Percentiles rank a stretch among this genome's conserved stretches.
phyloP scores from a whole-genome alignment of 371 early-diverging fungal species.

The Haplosporangium sp. region DNA sequence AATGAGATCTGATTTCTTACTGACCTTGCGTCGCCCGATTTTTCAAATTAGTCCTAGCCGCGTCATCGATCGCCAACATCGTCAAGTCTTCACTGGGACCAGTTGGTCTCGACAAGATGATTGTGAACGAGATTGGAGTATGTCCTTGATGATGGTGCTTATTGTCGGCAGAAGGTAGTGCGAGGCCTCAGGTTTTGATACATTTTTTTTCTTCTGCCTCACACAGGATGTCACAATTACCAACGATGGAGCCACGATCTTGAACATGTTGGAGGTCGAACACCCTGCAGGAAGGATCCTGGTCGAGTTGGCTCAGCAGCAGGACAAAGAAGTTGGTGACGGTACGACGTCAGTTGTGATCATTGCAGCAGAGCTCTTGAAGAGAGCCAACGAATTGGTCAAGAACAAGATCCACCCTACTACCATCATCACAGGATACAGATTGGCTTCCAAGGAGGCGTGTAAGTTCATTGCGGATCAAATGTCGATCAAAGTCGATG shows the following conservation, averaged over 20 bases:
- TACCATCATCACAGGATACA: conserved; percentile 98
- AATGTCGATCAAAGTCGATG: conserved; percentile 94
- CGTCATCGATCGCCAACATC: conserved; percentile 95
- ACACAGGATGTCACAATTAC: conserved; percentile 97
- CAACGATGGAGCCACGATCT: conserved; percentile 99
- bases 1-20: background rate
- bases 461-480: conserved; percentile 98
- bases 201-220: background rate
- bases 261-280: conserved; percentile 96
- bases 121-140: conserved; percentile 99
- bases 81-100: conserved; percentile 99
- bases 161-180: no score
- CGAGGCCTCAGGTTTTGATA: no score
- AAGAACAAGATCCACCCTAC: conserved; percentile 99
- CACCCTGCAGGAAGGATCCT: conserved; percentile 98
- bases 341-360: conserved; percentile 99
- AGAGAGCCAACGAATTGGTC: conserved; percentile 96
- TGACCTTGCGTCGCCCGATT: background rate
- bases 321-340: conserved; percentile 99
- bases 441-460: conserved; percentile 98
- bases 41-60: conserved; percentile 64
- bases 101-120: conserved; percentile 99
- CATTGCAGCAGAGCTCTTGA: conserved; percentile 97
- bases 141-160: conserved; percentile 27
- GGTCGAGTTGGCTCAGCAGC: conserved; percentile 98